phyloP scores from a whole-genome alignment of 1,284 basidiomycete genomes.

The Puccinia sorghi region DNA sequence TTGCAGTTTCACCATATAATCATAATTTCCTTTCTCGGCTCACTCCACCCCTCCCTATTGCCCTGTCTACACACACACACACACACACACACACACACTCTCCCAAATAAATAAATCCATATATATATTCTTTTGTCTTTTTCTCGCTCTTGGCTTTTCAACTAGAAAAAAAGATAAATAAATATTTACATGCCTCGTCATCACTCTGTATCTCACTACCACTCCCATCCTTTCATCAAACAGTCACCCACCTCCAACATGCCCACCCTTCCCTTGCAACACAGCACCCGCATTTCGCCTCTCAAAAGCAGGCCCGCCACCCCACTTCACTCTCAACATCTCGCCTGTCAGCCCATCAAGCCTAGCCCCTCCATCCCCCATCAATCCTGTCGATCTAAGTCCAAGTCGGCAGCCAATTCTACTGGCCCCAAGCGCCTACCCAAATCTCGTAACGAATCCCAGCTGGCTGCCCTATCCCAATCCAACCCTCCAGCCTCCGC shows the following conservation, averaged over 20 bases:
- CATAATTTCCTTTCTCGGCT: slow-evolving; percentile 10
- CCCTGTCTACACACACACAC: slow-evolving; percentile 21
- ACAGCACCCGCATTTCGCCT: not conserved
- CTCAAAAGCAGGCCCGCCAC: slow-evolving; percentile 15
- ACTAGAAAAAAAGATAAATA: not conserved
- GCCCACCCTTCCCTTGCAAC: not conserved
- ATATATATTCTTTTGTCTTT: not conserved
- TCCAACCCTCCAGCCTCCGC: not conserved
- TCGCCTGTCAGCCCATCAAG: slow-evolving; percentile 1
- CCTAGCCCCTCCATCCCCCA: not conserved
- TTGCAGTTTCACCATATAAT: not conserved
- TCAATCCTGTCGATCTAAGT: not conserved
- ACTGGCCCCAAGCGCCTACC: not conserved
- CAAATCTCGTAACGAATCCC: not conserved
- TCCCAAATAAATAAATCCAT: not conserved
- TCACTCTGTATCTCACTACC: slow-evolving; percentile 27
- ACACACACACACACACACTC: too few species aligned
- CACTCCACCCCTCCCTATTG: not conserved
- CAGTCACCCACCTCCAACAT: slow-evolving; percentile 1
- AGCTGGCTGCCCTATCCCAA: not conserved
- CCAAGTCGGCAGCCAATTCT: not conserved
- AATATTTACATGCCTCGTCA: slow-evolving; percentile 12
- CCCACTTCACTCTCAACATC: not conserved
- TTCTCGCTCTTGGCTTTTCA: not conserved
- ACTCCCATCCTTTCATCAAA: slow-evolving; percentile 24